Evolutionary conservation across 192 early-diverging fungal species (phyloP), one percentile per base, ranked within the genome.

Genomic region (Coemansia sp.): DNA sequence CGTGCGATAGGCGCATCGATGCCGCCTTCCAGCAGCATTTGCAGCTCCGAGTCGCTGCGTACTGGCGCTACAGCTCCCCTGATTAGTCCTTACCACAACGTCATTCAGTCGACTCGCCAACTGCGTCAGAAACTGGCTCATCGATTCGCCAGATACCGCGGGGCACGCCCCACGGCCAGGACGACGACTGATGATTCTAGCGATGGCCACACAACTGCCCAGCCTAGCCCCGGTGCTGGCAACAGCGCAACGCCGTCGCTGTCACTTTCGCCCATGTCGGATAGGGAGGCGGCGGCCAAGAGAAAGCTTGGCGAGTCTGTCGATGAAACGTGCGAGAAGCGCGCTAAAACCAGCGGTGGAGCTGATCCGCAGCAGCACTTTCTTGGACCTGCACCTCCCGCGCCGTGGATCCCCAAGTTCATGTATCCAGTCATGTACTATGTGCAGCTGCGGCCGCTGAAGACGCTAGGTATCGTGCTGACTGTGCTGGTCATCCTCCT

Each of bases 371-470:
- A 59, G 27, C n/a, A 29, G 31, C 71, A 65, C 51, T 40, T 44
- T 57, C 54, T 31, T 13, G 51, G 55, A 7, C 41, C 73, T n/a
- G 46, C 68, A 2, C 27, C 52, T 34, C 42, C 43, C 31, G 42
- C 68, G 27, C 57, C 60, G 33, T 57, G 55, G n/a, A 70, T 61
- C 42, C 57, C 43, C 55, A 70, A 41, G 54, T 46, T 55, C 15
- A 31, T 82, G 49, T 55, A 60, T 4, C 80, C 80, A 24, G 42
- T 74, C 27, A 18, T 76, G 13, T 61, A 63, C 31, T 82, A 70
- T 42, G 57, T 82, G 68, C 80, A 82, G 70, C 40, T 66, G 55
- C 72, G 80, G 10, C 80, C 80, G 7, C 52, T 82, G 43, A 55
- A 69, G 3, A 43, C 75, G 20, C 54, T 77, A 2, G 69, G 80